phyloP scores from a whole-genome alignment of 768 basidiomycete genomes.

The Suillus plorans region DNA sequence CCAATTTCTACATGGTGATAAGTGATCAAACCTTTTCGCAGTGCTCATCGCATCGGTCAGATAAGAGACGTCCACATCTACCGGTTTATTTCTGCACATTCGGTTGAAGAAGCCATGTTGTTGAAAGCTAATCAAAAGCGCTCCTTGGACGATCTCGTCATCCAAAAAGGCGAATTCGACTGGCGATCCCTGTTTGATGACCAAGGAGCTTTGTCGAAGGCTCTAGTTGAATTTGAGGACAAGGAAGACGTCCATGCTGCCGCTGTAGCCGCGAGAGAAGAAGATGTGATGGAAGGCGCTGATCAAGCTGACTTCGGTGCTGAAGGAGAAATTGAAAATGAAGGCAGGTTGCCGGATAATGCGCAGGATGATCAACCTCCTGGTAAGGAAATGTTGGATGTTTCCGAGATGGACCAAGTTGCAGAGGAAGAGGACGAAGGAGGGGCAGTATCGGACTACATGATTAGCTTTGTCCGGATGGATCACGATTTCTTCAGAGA shows the following conservation, averaged over 20 bases:
- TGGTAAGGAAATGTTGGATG: conserved; percentile 27
- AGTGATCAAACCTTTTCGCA: conserved; percentile 26
- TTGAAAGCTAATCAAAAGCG: conserved; percentile 98
- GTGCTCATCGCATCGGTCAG: conserved; percentile 98
- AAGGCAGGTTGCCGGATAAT: conserved; percentile 9
- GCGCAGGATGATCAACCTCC: conserved; percentile 19
- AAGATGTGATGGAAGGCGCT: conserved; percentile 68
- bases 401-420: conserved; percentile 33
- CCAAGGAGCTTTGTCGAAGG: conserved; percentile 59
- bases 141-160: conserved; percentile 85
- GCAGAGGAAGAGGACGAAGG: conserved; percentile 50
- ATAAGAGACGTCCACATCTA: conserved; percentile 96
- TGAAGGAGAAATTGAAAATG: conserved; percentile 32
- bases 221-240: conserved; percentile 85
- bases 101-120: conserved; percentile 95
- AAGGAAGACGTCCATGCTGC: conserved; percentile 85
- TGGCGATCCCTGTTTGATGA: conserved; percentile 85
- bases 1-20: not conserved
- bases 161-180: conserved; percentile 92
- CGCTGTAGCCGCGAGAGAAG: conserved; percentile 71
- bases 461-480: conserved; percentile 63
- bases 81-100: conserved; percentile 85
- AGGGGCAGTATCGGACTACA: conserved; percentile 81
- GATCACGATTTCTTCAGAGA: conserved; percentile 74
- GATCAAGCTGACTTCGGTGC: conserved; percentile 78